Evolutionary conservation across 805 yeast species (phyloP).

Genomic region (Wilhelminamyces savonicus): DNA sequence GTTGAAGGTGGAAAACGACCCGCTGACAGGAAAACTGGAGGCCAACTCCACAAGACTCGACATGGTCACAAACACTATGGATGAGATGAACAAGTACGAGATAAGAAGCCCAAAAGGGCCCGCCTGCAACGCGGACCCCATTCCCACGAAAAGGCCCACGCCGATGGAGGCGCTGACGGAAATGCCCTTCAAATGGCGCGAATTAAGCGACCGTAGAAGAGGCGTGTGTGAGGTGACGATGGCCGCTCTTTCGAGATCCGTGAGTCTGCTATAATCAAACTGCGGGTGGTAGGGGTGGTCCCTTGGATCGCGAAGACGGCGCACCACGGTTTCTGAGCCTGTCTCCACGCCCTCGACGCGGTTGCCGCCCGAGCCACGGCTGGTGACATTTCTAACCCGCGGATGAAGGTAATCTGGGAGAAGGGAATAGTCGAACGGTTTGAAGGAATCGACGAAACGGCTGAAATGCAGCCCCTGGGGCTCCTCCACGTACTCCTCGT

Average conservation of each 20-base stretch:
- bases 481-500: too few relatives aligned
- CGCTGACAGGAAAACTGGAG: slow-evolving; percentile 41
- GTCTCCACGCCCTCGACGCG: too few relatives aligned
- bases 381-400: too few relatives aligned
- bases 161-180: slow-evolving; percentile 21
- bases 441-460: slow-evolving; percentile 17
- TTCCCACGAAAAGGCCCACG: slow-evolving; percentile 17
- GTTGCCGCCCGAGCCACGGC: too few relatives aligned
- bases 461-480: background rate
- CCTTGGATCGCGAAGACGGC: slow-evolving; percentile 4
- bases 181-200: slow-evolving; percentile 18
- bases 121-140: slow-evolving; percentile 11
- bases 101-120: slow-evolving; percentile 18
- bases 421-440: slow-evolving; percentile 20
- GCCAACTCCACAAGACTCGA: slow-evolving; percentile 18
- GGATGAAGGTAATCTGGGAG: slow-evolving; percentile 7
- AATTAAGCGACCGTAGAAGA: slow-evolving; percentile 18
- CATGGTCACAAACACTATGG: slow-evolving; percentile 14
- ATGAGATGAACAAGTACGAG: slow-evolving; percentile 13
- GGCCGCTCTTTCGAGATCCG: slow-evolving; percentile 28
- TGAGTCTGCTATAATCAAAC: slow-evolving; percentile 18
- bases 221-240: slow-evolving; percentile 28
- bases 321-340: too few relatives aligned
- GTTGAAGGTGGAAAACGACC: slow-evolving; percentile 59
- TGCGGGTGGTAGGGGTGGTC: slow-evolving; percentile 16